Evolutionary conservation across 2,329 filamentous ascomycete genomes (phyloP).

Genomic region (Aspergillus candidus): DNA sequence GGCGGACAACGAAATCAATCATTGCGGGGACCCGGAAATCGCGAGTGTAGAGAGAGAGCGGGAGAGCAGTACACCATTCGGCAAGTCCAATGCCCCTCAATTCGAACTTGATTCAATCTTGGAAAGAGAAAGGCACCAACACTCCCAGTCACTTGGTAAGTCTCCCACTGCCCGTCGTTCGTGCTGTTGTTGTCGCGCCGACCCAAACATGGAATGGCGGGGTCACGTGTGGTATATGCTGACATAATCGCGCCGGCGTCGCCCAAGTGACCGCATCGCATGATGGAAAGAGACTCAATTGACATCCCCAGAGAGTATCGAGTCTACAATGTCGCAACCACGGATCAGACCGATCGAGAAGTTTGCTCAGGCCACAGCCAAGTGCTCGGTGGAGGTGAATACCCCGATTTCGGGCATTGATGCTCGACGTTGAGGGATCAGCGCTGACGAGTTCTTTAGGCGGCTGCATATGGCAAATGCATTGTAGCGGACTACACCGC

Average conservation of each 20-base stretch:
- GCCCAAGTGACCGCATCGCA: not conserved
- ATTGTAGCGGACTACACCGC: slow-evolving; percentile 85
- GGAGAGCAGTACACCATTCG: slow-evolving; percentile 2
- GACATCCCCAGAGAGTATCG: slow-evolving; percentile 1
- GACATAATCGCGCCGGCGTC: slow-evolving; percentile 10
- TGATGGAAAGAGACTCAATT: not conserved
- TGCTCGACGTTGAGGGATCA: not conserved
- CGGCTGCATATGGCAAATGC: slow-evolving; percentile 82
- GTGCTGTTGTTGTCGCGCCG: slow-evolving; percentile 16
- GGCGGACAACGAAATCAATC: slow-evolving; percentile 32
- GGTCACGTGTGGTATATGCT: slow-evolving; percentile 10
- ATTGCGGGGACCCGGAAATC: slow-evolving; percentile 28
- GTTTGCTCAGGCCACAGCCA: slow-evolving; percentile 58
- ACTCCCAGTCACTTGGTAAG: too few species aligned
- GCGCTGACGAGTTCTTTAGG: slow-evolving; percentile 47
- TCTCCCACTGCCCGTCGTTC: slow-evolving; percentile 8
- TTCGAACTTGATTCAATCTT: not conserved
- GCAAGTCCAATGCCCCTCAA: slow-evolving; percentile 4
- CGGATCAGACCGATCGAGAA: slow-evolving; percentile 61
- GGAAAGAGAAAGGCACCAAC: not conserved
- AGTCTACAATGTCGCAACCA: slow-evolving; percentile 35
- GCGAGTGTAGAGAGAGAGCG: slow-evolving; percentile 3
- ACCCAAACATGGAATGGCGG: slow-evolving; percentile 11
- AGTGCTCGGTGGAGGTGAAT: slow-evolving; percentile 60
- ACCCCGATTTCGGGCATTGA: not conserved